These are phyloP conservation scores for Cardiospermum halicacabum DNA, from an alignment of 345 rosid genomes.

Conservation along the genomic window DNA sequence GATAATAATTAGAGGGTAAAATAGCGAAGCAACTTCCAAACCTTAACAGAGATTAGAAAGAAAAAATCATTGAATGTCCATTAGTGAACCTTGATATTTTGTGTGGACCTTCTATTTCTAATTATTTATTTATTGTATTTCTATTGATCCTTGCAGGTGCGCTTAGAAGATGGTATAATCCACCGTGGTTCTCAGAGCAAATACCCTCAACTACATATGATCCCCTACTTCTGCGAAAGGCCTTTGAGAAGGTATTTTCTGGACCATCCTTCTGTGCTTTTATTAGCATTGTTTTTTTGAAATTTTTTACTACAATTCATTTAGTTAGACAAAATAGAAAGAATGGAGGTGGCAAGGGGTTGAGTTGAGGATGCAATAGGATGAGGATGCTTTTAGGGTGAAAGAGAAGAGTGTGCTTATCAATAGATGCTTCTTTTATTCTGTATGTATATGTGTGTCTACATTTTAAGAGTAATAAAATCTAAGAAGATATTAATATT, in stretches of 20 bases:
- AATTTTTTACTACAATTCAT: not conserved
- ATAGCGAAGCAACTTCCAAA: too few relatives aligned
- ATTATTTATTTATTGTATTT: not conserved
- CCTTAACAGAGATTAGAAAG: too few relatives aligned
- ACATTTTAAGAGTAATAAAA: too few relatives aligned
- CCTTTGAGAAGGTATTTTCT: conserved; percentile 62
- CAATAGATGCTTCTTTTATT: too few relatives aligned
- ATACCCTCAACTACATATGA: conserved; percentile 71
- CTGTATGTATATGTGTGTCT: too few relatives aligned
- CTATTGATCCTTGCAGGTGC: conserved; percentile 40
- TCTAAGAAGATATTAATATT: not conserved
- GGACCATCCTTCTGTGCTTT: conserved; percentile 7
- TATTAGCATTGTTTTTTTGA: conserved; percentile 1
- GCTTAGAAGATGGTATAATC: conserved; percentile 79
- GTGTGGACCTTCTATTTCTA: not conserved
- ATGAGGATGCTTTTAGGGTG: not conserved
- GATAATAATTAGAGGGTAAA: too few relatives aligned
- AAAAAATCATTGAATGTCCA: too few relatives aligned
- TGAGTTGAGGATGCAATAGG: not conserved
- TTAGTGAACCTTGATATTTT: too few relatives aligned
- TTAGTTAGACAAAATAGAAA: not conserved
- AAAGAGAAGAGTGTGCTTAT: not conserved
- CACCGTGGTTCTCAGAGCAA: conserved; percentile 59
- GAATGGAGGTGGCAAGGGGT: not conserved
- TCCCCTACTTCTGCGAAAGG: conserved; percentile 41